Base-by-base conservation (phyloP, 179 eudicot species). In the Silene noctiflora region DNA sequence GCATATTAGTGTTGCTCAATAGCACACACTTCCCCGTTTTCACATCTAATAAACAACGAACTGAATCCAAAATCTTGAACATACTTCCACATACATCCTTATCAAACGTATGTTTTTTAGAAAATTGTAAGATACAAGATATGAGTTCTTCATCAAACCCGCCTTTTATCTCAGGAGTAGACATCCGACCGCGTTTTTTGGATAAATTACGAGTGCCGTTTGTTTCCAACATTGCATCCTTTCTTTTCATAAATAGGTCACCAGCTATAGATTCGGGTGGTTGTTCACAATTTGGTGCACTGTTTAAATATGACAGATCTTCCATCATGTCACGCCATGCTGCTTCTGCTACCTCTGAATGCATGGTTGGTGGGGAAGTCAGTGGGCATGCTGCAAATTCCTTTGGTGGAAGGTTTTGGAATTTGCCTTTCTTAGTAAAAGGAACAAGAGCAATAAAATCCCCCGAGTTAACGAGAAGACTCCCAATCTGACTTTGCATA, bases 401-500 rank as follows among this genome's bases (percentile, higher is more conserved):
- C 75, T 82, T 81, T 66, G 74, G 33, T 67, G 83, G 83, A 79
- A 69, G 73, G 17, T 68, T 61, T 56, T 84, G 85, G 69, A 79
- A 75, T 69, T 76, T 74, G 51, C 70, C 76, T 85, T 88, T 95
- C 83, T 88, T 95, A 22, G 82, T 75, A 80, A 84, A 93, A 14
- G 99, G 97, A 75, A 95, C 83, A 60, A 93, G 79, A 78, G 94
- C 93, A 11, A 95, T 60, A 81, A 93, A 95, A 3, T 91, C 99
- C 44, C 85, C 89, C 14, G 77, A 39, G 20, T 71, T 77, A 35
- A 84, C 81, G 56, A 76, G 63, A 72, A 84, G 84, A 71, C 88
- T 84, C 73, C 88, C 88, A 77, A 95, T 78, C 75, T 58, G 81
- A 73, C 84, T 87, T 82, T 85, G 79, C 87, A 88, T 75, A 61